Evolutionary conservation across 345 rosid genomes (phyloP).

Genomic region (Lagerstroemia speciosa): DNA sequence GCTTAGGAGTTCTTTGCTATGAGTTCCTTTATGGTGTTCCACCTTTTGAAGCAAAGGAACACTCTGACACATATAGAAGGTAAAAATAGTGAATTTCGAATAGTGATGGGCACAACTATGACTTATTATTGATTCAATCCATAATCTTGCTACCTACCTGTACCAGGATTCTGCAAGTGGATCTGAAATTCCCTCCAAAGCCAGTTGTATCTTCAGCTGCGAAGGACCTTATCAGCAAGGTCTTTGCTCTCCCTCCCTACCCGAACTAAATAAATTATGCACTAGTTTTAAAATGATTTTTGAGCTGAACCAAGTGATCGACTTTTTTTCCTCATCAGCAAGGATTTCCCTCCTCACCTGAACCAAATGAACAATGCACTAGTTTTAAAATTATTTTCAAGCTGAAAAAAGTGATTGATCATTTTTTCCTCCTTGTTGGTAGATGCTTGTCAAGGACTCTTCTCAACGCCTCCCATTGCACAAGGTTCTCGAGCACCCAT

Average conservation of each 20-base stretch:
- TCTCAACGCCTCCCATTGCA: slow-evolving; percentile 68
- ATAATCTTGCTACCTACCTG: no score
- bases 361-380: neutral
- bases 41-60: slow-evolving; percentile 88
- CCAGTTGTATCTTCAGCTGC: slow-evolving; percentile 86
- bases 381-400: neutral
- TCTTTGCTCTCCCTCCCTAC: slow-evolving; percentile 10
- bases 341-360: slow-evolving; percentile 30
- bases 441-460: slow-evolving; percentile 98
- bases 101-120: no score
- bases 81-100: slow-evolving; percentile 9
- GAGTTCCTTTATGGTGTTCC: slow-evolving; percentile 89
- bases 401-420: neutral
- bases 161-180: slow-evolving; percentile 91
- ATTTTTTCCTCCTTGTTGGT: neutral
- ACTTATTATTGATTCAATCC: neutral
- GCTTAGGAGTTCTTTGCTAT: slow-evolving; percentile 90
- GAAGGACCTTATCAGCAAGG: slow-evolving; percentile 90
- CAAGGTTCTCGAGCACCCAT: slow-evolving; percentile 90
- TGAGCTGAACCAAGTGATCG: no score
- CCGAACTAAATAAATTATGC: neutral
- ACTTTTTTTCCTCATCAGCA: slow-evolving; percentile 34
- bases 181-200: slow-evolving; percentile 81
- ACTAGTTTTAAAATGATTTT: neutral
- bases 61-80: slow-evolving; percentile 94